Evolutionary conservation across 1,139 yeast genomes (phyloP).

Genomic region (Lodderomyces margitis): DNA sequence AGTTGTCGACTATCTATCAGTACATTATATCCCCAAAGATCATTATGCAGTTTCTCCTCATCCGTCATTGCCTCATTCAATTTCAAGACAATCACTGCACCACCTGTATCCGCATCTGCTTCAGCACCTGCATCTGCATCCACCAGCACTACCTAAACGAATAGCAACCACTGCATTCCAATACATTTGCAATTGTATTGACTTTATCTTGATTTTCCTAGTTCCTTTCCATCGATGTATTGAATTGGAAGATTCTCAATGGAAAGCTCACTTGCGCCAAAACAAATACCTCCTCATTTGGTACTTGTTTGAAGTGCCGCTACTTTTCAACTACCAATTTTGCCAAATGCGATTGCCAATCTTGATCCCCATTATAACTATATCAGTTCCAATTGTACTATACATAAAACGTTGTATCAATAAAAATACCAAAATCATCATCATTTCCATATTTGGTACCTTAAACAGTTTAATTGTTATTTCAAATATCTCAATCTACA

Average conservation of each 20-base stretch:
- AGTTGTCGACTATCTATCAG: conserved; percentile 4
- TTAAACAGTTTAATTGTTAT: conserved; percentile 27
- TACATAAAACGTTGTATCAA: not conserved
- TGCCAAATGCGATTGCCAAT: conserved; percentile 12
- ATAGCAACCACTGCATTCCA: conserved; percentile 18
- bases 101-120: not conserved
- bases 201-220: conserved; percentile 20
- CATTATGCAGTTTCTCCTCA: not conserved
- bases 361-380: conserved; percentile 11
- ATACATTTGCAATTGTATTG: conserved; percentile 17
- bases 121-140: conserved; percentile 1
- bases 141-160: conserved; percentile 5
- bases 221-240: conserved; percentile 20
- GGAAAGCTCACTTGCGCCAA: conserved; percentile 11
- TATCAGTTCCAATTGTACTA: conserved; percentile 12
- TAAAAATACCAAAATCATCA: conserved; percentile 4
- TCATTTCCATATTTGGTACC: conserved; percentile 24
- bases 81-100: conserved; percentile 1
- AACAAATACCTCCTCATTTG: conserved; percentile 16
- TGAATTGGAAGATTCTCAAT: conserved; percentile 11
- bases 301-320: conserved; percentile 22
- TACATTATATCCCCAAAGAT: conserved; percentile 6
- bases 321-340: conserved; percentile 20
- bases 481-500: conserved; percentile 27
- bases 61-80: not conserved